Percentiles rank a stretch among this genome's conserved stretches.
Evolutionary conservation across 148 eudicot genomes (phyloP).

Genomic region (Fagopyrum esculentum): DNA sequence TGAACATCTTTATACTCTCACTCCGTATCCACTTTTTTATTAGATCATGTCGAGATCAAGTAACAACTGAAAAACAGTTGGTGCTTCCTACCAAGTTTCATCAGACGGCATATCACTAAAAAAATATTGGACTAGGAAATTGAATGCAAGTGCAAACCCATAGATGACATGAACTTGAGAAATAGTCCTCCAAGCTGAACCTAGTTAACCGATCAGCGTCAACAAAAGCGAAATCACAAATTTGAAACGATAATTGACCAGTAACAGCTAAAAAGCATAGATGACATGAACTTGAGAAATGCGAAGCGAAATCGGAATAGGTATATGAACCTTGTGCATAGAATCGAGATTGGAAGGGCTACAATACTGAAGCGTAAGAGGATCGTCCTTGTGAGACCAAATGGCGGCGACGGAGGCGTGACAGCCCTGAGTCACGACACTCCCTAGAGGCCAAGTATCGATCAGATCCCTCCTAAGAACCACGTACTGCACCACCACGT

Average conservation of each 20-base stretch:
- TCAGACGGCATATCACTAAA: not conserved
- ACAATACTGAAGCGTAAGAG: conserved; percentile 50
- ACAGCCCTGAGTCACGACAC: conserved; percentile 82
- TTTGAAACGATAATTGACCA: not conserved
- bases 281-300: not conserved
- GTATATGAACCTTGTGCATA: conserved; percentile 67
- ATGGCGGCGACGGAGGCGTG: conserved; percentile 80
- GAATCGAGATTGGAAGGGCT: conserved; percentile 41
- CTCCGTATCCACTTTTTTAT: not conserved
- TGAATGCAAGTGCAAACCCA: not conserved
- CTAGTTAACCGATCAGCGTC: not conserved
- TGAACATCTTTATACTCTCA: not conserved
- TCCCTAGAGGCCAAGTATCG: conserved; percentile 76
- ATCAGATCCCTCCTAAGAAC: conserved; percentile 73
- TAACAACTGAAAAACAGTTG: not conserved
- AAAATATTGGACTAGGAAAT: not conserved
- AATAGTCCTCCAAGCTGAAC: not conserved
- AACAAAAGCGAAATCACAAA: not conserved
- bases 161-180: too few species aligned
- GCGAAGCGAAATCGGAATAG: not conserved
- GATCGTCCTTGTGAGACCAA: conserved; percentile 69
- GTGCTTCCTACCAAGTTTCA: not conserved
- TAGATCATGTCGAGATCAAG: not conserved
- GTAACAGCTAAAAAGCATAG: not conserved
- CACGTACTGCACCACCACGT: conserved; percentile 64